These are phyloP conservation scores for Pseudocercospora macadamiae DNA, from an alignment of 2,329 filamentous ascomycete species.

Conservation along the genomic window DNA sequence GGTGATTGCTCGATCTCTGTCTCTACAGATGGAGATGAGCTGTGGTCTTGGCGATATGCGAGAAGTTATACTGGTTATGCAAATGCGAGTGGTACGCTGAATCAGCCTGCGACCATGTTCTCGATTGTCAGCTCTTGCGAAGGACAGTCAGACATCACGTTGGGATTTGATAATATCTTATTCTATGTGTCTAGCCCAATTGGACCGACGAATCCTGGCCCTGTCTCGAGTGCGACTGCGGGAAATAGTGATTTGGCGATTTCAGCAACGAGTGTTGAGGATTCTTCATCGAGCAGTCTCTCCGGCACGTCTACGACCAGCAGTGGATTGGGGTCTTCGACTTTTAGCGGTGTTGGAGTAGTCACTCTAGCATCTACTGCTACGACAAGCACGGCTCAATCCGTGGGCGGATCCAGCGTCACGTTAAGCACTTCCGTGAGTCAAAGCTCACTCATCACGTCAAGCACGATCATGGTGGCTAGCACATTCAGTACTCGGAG, in stretches of 20 bases:
- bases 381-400: not conserved
- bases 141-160: not conserved
- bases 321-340: not conserved
- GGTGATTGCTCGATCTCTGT: not conserved
- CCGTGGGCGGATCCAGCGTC: not conserved
- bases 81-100: not conserved
- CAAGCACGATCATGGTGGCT: not conserved
- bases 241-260: not conserved
- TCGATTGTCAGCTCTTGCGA: not conserved
- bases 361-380: not conserved
- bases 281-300: not conserved
- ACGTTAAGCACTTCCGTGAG: not conserved
- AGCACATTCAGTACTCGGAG: not conserved
- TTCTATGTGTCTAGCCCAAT: not conserved
- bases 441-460: not conserved
- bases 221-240: not conserved
- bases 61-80: not conserved
- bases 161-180: not conserved
- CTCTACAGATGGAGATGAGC: not conserved
- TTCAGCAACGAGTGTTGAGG: not conserved
- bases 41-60: not conserved
- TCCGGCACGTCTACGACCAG: not conserved
- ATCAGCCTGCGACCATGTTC: not conserved
- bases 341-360: not conserved
- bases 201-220: not conserved